Evolutionary conservation across 441 rosid genomes (phyloP).

Genomic region (Theobroma grandiflorum): DNA sequence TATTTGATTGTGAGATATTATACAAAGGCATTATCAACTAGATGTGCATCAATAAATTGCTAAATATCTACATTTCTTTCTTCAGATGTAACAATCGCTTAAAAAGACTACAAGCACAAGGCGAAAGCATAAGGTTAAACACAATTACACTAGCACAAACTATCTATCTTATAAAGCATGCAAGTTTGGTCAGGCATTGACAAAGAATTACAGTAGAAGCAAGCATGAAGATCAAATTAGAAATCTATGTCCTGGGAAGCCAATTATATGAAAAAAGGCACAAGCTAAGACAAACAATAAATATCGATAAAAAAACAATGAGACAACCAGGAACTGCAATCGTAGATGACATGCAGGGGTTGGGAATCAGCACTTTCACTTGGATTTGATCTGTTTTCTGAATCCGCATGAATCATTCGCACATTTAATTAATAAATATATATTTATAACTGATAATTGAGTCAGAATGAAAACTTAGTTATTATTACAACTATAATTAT

Average conservation of each 20-base stretch:
- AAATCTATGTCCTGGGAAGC: not conserved
- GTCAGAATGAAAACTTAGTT: too few relatives aligned
- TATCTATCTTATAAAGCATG: not conserved
- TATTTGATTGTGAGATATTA: constrained; percentile 33
- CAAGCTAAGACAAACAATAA: constrained; percentile 1
- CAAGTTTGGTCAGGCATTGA: not conserved
- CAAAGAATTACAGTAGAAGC: not conserved
- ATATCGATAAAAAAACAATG: not conserved
- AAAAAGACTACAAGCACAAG: not conserved
- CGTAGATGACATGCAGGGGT: not conserved
- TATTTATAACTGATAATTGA: not conserved
- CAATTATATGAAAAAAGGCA: not conserved
- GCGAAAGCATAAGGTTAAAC: constrained; percentile 12
- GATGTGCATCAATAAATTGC: constrained; percentile 38
- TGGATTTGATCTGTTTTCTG: not conserved
- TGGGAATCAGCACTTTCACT: not conserved
- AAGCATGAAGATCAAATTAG: constrained; percentile 5
- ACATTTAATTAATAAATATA: not conserved
- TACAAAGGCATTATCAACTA: constrained; percentile 35
- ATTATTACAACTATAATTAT: too few relatives aligned
- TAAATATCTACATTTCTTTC: constrained; percentile 5
- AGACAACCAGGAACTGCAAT: too few relatives aligned
- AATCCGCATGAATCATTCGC: not conserved
- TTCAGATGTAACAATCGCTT: constrained; percentile 10
- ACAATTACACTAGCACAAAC: not conserved